Base-by-base conservation (phyloP, 768 basidiomycete genomes). In the Tricholoma hemisulphureum region DNA sequence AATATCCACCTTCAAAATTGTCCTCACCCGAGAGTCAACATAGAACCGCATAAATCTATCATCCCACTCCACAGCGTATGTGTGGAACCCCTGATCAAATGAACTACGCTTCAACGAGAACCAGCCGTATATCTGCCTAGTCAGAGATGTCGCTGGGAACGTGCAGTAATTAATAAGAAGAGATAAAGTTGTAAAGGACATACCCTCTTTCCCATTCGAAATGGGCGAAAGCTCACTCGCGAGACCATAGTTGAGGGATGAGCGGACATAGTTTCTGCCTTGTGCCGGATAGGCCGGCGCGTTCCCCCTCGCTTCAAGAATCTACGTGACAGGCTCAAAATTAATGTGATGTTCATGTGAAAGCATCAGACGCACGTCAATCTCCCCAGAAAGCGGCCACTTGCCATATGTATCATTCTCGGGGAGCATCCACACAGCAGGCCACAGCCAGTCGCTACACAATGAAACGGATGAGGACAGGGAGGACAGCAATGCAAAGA, bases 1-100 rank as follows among this genome's bases (percentile, higher is more conserved):
- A 67, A 88, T 85, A 23, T 65, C 61, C 21, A 91, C 64, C 18
- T 83, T 73, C 29, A 95, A 75, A 75, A 87, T 81, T 52, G 83
- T 77, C 46, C 83, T 77, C 3, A 92, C 77, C 9, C 88, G 78
- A 14, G 79, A 79, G 72, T 95, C 93, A 63, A 93, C 85, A 65
- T 89, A 91, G 60, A 89, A 77, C 11, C 89, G 76, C 73, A 95
- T 75, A 69, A 85, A 94, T 6, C 77, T 64, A 23, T 80, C 74
- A 43, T 82, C 85, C 93, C 92, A 95, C 70, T 94, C 93, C 48
- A 95, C 64, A 13, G 79, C 77, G 60, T 87, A 95, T 0, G 83
- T 87, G 67, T 93, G 91, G 78, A 87, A 93, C 0, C 59, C 73
- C 54, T 82, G 65, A 49, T 79, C 83, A 63, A 82, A 88, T 1